phyloP scores from a whole-genome alignment of 164 flowering plant genomes.

The Vitis riparia region DNA sequence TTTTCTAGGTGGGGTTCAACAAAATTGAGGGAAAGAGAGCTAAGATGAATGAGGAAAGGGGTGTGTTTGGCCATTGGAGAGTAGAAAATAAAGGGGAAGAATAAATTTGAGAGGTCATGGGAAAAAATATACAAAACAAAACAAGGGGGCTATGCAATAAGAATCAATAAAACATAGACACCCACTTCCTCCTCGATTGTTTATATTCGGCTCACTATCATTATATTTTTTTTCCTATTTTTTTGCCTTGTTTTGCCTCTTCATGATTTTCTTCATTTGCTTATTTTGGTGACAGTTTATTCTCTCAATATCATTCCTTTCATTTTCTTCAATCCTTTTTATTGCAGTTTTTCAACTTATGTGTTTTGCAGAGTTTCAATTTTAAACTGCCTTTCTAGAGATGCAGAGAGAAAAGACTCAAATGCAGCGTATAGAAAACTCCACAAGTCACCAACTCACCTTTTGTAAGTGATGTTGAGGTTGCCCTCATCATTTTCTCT shows the following conservation, averaged over 20 bases:
- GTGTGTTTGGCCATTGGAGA: not conserved
- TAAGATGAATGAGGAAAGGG: slow-evolving; percentile 16
- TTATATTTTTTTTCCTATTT: too few species aligned
- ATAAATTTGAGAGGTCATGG: not conserved
- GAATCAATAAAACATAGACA: too few species aligned
- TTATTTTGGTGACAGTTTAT: not conserved
- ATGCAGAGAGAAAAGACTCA: slow-evolving; percentile 78
- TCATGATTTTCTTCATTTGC: not conserved
- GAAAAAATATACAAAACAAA: not conserved
- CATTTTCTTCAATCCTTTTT: too few species aligned
- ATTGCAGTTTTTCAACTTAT: too few species aligned
- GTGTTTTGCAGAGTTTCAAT: not conserved
- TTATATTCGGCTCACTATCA: too few species aligned
- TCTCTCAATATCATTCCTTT: not conserved
- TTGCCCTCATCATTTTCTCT: slow-evolving; percentile 65
- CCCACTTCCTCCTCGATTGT: too few species aligned
- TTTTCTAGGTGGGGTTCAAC: slow-evolving; percentile 8
- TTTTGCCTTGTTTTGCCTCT: not conserved
- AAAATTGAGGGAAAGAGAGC: not conserved
- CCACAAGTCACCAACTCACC: slow-evolving; percentile 74
- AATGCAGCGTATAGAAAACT: slow-evolving; percentile 67
- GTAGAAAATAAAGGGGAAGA: slow-evolving; percentile 2
- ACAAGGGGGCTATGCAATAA: too few species aligned
- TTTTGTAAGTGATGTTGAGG: slow-evolving; percentile 72
- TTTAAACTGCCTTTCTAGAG: not conserved